Conservation (phyloP, 495 filamentous ascomycete genomes). For the Tirmania nivea region DNA sequence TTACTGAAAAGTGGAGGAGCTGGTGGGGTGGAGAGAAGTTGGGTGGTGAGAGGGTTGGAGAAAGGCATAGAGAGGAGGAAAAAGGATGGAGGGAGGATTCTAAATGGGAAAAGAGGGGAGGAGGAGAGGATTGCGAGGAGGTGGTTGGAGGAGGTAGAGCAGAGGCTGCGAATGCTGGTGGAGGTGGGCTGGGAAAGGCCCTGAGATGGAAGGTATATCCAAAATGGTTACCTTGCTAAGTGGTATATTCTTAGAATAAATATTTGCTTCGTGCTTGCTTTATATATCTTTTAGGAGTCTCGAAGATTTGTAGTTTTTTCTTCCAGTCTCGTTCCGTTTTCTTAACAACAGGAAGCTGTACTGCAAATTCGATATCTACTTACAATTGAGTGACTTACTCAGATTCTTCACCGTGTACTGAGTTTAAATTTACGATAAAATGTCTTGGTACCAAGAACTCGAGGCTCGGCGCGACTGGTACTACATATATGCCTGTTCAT, state of each 20-base stretch:
- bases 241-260: neutral
- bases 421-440: no score
- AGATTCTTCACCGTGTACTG: no score
- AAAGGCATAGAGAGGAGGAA: conserved; percentile 39
- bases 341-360: neutral
- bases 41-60: conserved; percentile 22
- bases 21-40: no score
- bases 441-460: no score
- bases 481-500: no score
- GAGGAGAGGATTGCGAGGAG: conserved; percentile 13
- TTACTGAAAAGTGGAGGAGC: no score
- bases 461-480: no score
- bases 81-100: conserved; percentile 31
- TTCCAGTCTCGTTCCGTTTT: neutral
- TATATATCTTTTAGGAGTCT: neutral
- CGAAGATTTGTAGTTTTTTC: neutral
- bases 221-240: neutral
- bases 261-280: neutral
- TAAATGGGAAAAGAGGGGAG: conserved; percentile 19
- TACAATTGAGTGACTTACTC: no score
- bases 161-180: conserved; percentile 16
- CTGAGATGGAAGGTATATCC: conserved; percentile 8
- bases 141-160: conserved; percentile 15
- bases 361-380: no score
- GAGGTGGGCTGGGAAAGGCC: neutral